Base-by-base conservation (phyloP, 352 stramenopile genomes). In the Pythium apleroticum region DNA sequence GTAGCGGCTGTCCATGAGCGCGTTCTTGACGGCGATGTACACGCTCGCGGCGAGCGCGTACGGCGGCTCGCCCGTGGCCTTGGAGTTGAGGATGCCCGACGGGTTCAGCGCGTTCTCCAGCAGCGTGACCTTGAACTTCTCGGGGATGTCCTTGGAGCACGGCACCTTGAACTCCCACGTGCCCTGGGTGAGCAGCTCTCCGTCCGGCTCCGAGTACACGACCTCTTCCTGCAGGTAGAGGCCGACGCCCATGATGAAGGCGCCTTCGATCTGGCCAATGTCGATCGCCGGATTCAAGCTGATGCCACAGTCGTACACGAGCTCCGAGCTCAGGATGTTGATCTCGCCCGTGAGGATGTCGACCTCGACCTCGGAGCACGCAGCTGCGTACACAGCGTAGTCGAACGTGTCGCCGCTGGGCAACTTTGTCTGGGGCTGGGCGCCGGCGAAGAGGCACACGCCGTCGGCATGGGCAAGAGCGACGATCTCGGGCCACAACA, bases 181-280 rank as follows among this genome's bases (percentile, higher is more conserved):
- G 33, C 77, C 77, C 57, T 75, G 72, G 43, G 69, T 67, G n/a
- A 78, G 53, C 35, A 76, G 54, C 25, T 46, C 58, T n/a, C 71
- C 73, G 7, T 68, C 27, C 4, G 57, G 27, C 20, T 59, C 58
- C 3, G 28, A 31, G 41, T 81, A 81, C 39, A 66, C 27, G 3
- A 85, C 74, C 8, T 75, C 62, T 65, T 89, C 80, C 17, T 78
- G 68, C 11, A 88, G 57, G 24, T 82, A 84, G 17, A 81, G 68
- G 1, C 80, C 80, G 14, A 88, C 61, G 17, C 74, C 75, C 76
- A 86, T 85, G 45, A 87, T 64, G 33, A 86, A 81, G 1, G 60
- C 80, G 31, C 80, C 80, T 65, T 89, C 80, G 59, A 89, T 86
- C 55, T 89, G 80, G 12, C 80, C 80, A 62, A 89, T 78, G 52